These are phyloP conservation scores for Lithospermum erythrorhizon DNA, from an alignment of 257 asterid species.

Conservation along the genomic window DNA sequence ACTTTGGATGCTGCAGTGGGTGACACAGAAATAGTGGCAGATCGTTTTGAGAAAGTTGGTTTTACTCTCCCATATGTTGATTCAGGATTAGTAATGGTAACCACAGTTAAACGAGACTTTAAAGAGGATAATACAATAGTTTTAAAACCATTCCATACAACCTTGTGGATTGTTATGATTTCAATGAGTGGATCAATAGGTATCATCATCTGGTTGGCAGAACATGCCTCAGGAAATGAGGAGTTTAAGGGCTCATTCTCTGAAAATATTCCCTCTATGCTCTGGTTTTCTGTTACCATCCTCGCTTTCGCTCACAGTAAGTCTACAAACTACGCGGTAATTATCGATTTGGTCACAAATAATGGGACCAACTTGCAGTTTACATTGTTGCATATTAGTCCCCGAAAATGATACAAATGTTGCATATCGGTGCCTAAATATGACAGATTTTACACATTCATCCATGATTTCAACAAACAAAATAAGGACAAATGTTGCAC, in stretches of 20 bases:
- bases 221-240: conserved; percentile 29
- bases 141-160: conserved; percentile 34
- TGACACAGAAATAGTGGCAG: conserved; percentile 47
- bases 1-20: conserved; percentile 63
- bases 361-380: too few species aligned
- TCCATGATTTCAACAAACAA: too few species aligned
- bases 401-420: too few species aligned
- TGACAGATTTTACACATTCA: too few species aligned
- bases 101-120: conserved; percentile 25
- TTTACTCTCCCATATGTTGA: conserved; percentile 62
- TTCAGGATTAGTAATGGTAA: conserved; percentile 59
- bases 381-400: too few species aligned
- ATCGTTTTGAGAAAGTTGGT: conserved; percentile 33
- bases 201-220: conserved; percentile 40
- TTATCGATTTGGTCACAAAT: too few species aligned
- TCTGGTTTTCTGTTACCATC: conserved; percentile 56
- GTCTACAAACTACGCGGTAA: too few species aligned
- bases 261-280: conserved; percentile 26
- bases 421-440: too few species aligned
- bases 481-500: too few species aligned
- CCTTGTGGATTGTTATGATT: conserved; percentile 39
- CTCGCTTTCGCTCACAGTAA: conserved; percentile 45
- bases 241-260: conserved; percentile 26
- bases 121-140: conserved; percentile 22
- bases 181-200: conserved; percentile 33